Percentiles rank a stretch among this genome's conserved stretches.
Evolutionary conservation across 2,329 filamentous ascomycete genomes (phyloP).

Genomic region (Alternaria rosae): DNA sequence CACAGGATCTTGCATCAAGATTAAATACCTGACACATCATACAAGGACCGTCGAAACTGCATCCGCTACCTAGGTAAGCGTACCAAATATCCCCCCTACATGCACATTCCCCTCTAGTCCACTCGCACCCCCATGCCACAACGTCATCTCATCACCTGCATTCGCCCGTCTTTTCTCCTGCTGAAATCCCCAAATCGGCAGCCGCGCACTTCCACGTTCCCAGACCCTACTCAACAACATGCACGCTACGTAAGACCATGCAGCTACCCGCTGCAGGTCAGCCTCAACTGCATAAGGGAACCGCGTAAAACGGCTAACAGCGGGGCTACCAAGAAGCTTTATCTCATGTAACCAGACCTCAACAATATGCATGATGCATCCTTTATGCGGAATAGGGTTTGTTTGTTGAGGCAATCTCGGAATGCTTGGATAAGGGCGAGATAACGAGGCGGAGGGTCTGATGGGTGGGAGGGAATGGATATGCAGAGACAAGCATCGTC

Average conservation of each 20-base stretch:
- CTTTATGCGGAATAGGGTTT: neutral
- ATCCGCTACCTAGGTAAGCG: neutral
- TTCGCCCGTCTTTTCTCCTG: no score
- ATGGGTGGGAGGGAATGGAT: no score
- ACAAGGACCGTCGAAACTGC: neutral
- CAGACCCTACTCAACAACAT: neutral
- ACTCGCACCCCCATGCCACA: neutral
- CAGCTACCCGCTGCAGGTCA: slow-evolving; percentile 15
- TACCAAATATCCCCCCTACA: neutral
- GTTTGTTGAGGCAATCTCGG: slow-evolving; percentile 9
- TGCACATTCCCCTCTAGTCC: neutral
- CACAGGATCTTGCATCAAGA: neutral
- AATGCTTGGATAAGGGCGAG: neutral
- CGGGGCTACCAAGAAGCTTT: neutral
- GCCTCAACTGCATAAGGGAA: slow-evolving; percentile 5
- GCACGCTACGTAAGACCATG: slow-evolving; percentile 3
- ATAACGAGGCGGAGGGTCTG: neutral
- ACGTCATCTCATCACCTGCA: no score
- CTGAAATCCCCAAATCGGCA: no score
- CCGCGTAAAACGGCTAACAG: neutral
- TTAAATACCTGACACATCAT: neutral
- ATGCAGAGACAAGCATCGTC: no score
- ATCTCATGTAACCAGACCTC: neutral
- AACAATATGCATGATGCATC: neutral
- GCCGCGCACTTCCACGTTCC: no score